Evolutionary conservation across 2,329 filamentous ascomycete genomes (phyloP), one percentile per base, ranked within the genome.

Genomic region (Aspergillus sp.): DNA sequence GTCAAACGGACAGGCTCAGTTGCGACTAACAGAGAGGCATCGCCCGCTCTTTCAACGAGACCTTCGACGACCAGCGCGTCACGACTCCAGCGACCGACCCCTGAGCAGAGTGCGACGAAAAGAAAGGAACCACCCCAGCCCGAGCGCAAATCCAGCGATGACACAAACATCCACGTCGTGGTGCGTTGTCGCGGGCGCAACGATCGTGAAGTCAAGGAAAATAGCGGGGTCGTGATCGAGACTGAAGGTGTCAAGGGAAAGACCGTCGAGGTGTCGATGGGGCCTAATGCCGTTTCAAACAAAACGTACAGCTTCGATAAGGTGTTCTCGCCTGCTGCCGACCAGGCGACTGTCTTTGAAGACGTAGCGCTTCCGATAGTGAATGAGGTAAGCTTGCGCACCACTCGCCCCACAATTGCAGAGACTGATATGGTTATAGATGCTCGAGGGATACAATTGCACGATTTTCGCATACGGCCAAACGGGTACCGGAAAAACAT

Each of bases 391-490:
- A 60, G 80, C 35, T 17, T 24, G 13, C 8, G 35, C 14, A n/a
- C 4, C 16, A n/a, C 35, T 17, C 8, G 35, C 35, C 6, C 9
- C 6, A n/a, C 11, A 8, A 16, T 38, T 4, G 3, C 35, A 38
- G 14, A 11, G 35, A 22, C 19, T 42, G 14, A 42, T 42, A 2
- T 11, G 26, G 16, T 11, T 17, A 10, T 8, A 95, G 90, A 96
- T 97, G 80, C 82, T 99, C 40, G 82, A 86, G 20, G 94, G 94
- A 48, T 97, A 90, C 76, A 99, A 99, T 71, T 99, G 94, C 75
- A 99, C 94, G 4, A 96, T 99, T 54, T 99, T 99, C 65, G 94
- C 94, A 32, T 99, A 99, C 70, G 94, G 94, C 22, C 94, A 99
- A 71, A 99, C 94, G 0, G 94, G 94, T 42, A 99, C 94, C 0